Percentiles rank a stretch among this genome's conserved stretches.
Evolutionary conservation across 495 filamentous ascomycete genomes (phyloP).

Genomic region (Bathelium albidoporum): DNA sequence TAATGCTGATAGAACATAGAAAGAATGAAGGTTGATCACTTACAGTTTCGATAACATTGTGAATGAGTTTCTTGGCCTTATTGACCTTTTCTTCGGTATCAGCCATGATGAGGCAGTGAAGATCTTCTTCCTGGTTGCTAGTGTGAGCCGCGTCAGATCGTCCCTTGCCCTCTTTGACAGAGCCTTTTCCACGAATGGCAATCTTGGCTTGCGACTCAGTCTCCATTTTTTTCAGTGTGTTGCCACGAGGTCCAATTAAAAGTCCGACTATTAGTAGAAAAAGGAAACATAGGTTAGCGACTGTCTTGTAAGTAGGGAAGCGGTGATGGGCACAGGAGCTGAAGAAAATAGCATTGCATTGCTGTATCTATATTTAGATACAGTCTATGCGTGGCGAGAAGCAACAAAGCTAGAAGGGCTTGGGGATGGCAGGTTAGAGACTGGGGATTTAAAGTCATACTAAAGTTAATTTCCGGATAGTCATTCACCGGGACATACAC

Average conservation of each 20-base stretch:
- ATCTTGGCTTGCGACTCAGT: slow-evolving; percentile 94
- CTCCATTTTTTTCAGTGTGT: slow-evolving; percentile 99
- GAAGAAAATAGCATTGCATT: slow-evolving; percentile 40
- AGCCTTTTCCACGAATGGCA: slow-evolving; percentile 97
- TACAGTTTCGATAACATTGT: slow-evolving; percentile 96
- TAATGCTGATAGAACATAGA: no score
- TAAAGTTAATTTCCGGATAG: slow-evolving; percentile 99
- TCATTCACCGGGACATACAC: slow-evolving; percentile 99
- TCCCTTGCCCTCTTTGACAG: slow-evolving; percentile 98
- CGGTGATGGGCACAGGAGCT: slow-evolving; percentile 21
- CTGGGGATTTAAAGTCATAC: slow-evolving; percentile 98
- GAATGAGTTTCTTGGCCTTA: slow-evolving; percentile 92
- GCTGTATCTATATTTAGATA: slow-evolving; percentile 29
- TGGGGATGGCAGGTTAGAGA: slow-evolving; percentile 49
- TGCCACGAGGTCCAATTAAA: slow-evolving; percentile 99
- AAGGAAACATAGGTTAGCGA: slow-evolving; percentile 87
- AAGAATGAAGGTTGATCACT: no score
- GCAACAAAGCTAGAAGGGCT: slow-evolving; percentile 11
- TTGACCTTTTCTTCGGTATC: slow-evolving; percentile 98
- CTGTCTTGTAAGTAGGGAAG: slow-evolving; percentile 29
- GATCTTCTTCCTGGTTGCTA: slow-evolving; percentile 98
- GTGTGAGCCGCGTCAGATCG: slow-evolving; percentile 96
- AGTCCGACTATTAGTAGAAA: slow-evolving; percentile 92
- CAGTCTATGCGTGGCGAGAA: slow-evolving; percentile 20
- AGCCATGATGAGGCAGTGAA: slow-evolving; percentile 98